Conservation (phyloP, 2,329 filamentous ascomycete genomes). For the Exophiala dermatitidis region DNA sequence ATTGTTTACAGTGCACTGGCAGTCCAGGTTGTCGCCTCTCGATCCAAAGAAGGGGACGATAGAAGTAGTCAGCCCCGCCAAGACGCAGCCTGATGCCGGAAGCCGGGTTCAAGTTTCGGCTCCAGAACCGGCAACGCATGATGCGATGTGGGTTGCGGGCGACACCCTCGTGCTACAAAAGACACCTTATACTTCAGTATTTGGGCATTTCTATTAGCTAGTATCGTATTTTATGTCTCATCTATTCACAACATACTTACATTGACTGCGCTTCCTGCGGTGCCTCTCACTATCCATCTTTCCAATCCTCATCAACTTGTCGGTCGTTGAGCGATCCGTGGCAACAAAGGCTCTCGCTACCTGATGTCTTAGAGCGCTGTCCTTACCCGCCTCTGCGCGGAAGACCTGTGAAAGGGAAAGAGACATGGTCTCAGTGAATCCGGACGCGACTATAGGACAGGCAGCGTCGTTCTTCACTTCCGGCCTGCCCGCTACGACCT, state of each 20-base stretch:
- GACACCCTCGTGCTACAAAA: no score
- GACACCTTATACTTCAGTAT: neutral
- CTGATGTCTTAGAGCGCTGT: constrained; percentile 11
- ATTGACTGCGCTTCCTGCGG: neutral
- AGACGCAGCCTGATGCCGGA: neutral
- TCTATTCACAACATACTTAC: neutral
- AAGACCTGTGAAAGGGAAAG: neutral
- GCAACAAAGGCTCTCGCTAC: no score
- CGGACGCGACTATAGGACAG: constrained; percentile 15
- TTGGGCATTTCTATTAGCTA: neutral
- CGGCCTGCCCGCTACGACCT: constrained; percentile 6
- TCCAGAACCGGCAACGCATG: neutral
- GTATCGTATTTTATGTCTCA: neutral
- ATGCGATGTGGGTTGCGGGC: no score
- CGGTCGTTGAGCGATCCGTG: neutral
- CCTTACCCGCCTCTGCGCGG: constrained; percentile 13
- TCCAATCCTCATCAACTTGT: neutral
- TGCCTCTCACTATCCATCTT: neutral
- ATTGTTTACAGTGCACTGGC: no score
- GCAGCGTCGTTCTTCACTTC: constrained; percentile 9
- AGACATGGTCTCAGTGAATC: constrained; percentile 18
- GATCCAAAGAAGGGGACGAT: no score
- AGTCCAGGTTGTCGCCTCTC: no score
- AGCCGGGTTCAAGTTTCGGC: neutral
- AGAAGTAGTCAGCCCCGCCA: neutral